Base-by-base conservation (phyloP, 164 flowering plant species). In the Annona cherimola region DNA sequence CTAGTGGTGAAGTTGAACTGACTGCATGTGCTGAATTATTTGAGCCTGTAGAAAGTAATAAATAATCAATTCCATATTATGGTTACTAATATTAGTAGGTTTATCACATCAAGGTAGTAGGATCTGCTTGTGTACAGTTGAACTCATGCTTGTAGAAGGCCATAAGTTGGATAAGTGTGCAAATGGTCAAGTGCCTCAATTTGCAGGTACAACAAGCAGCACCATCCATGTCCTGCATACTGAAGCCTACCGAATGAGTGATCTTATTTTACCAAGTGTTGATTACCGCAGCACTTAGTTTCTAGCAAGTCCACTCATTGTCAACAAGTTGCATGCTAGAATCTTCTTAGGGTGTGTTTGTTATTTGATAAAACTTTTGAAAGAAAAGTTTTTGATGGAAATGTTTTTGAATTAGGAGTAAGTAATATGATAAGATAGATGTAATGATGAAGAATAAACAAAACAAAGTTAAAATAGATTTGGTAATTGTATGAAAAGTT, bases 1-100 rank as follows among this genome's bases (percentile, higher is more conserved):
- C 85, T 79, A 96, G 77, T 35, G 97, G 95, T 60, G 99, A 96
- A 77, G 69, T 76, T 60, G 99, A 96, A 77, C 70, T 76, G 69
- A 64, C 64, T 61, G 78, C 41, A 70, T 69, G 69, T 46, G 71
- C 70, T 50, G 40, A 46, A 66, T 69, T 68, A 39, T 67, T 45
- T 70, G 76, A 80, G 73, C 78, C 97, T 87, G 87, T 46, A 73
- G 75, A 74, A 73, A 54, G 65, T 77, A 65, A 63, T 11, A 54
- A 50, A 50, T 50, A 9, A 16, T 9, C 9, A 50, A 50, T 9
- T 2, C 14, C 9, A 50, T 16, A 50, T 50, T 16, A 9, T 50
- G 57, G 55, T 12, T 12, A 50, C 14, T 50, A 50, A 50, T 50
- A 50, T 9, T 11, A 50, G 3, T 50, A 11, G 14, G 14, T 9